Base-by-base conservation (phyloP, 2,329 filamentous ascomycete genomes). In the Diaporthe caulivora region DNA sequence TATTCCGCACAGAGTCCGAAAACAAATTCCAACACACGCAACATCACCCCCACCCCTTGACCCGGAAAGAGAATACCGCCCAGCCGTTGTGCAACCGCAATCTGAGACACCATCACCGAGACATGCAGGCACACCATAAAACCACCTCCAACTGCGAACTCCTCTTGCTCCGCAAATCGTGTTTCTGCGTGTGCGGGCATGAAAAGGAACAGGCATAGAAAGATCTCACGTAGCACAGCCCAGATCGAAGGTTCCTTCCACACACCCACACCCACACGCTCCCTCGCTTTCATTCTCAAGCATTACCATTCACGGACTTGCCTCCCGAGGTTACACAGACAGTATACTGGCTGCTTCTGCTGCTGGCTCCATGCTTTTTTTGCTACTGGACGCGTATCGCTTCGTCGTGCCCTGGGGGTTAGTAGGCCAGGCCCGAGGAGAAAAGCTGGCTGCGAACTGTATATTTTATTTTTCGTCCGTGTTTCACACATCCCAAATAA, bases 61-160 rank as follows among this genome's bases (percentile, higher is more conserved):
- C 69, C 69, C 69, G 69, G 62, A 67, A 71, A 71, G 69, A 71
- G 55, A 40, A 53, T 40, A 58, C 55, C 58, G n/a, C 44, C 69
- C 47, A 54, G 69, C 55, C 69, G 69, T 71, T 71, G 69, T 71
- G 69, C 69, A 44, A 71, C 69, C 44, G 31, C 34, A 34, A 57
- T 51, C 58, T 71, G 69, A 71, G 69, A 71, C 69, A 71, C 0
- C 10, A 60, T 37, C 49, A 62, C 55, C 55, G 55, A 71, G 68
- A 71, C 68, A 71, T 53, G 44, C 68, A 71, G 68, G 55, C 44
- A 65, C 42, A 67, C 44, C 40, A 29, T 21, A 58, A 47, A 24
- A 18, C 51, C 34, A 60, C 34, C 34, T 9, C 34, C 37, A 2
- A 40, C 40, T 70, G 53, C 54, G 40, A 70, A 57, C 53, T n/a